Percentiles rank a stretch among this genome's conserved stretches.
These are phyloP conservation scores for Tetracladium marchalianum DNA, from an alignment of 495 filamentous ascomycete species.

Conservation along the genomic window DNA sequence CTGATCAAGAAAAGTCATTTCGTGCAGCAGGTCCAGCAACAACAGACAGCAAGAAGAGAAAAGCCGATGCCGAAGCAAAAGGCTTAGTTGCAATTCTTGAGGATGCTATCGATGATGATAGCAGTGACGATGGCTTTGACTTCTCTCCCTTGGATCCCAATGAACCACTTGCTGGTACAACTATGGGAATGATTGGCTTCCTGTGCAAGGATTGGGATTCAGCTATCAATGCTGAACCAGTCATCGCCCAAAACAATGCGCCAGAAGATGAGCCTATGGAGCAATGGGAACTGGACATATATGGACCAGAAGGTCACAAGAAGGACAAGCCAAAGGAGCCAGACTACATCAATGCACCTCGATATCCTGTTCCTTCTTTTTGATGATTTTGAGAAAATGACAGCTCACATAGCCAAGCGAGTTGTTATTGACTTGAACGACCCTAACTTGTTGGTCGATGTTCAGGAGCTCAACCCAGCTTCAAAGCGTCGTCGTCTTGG, in stretches of 20 bases:
- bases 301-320: slow-evolving; percentile 28
- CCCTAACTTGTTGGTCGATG: slow-evolving; percentile 71
- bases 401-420: slow-evolving; percentile 58
- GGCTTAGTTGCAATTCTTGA: slow-evolving; percentile 49
- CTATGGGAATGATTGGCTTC: slow-evolving; percentile 63
- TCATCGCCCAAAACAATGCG: slow-evolving; percentile 15
- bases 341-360: slow-evolving; percentile 32
- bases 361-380: slow-evolving; percentile 33
- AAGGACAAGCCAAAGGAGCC: slow-evolving; percentile 16
- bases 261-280: slow-evolving; percentile 31
- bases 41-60: slow-evolving; percentile 34
- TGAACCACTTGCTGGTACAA: slow-evolving; percentile 57
- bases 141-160: slow-evolving; percentile 42
- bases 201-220: slow-evolving; percentile 78
- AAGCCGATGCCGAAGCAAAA: slow-evolving; percentile 43
- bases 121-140: slow-evolving; percentile 46
- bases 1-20: slow-evolving; percentile 75
- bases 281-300: slow-evolving; percentile 42
- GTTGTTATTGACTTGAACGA: slow-evolving; percentile 86
- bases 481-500: slow-evolving; percentile 24
- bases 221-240: slow-evolving; percentile 31
- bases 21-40: slow-evolving; percentile 46
- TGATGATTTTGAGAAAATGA: slow-evolving; percentile 47
- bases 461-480: slow-evolving; percentile 29
- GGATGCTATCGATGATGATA: slow-evolving; percentile 35